Conservation (phyloP, 2,329 filamentous ascomycete species). For the Sclerotinia sclerotiorum region DNA sequence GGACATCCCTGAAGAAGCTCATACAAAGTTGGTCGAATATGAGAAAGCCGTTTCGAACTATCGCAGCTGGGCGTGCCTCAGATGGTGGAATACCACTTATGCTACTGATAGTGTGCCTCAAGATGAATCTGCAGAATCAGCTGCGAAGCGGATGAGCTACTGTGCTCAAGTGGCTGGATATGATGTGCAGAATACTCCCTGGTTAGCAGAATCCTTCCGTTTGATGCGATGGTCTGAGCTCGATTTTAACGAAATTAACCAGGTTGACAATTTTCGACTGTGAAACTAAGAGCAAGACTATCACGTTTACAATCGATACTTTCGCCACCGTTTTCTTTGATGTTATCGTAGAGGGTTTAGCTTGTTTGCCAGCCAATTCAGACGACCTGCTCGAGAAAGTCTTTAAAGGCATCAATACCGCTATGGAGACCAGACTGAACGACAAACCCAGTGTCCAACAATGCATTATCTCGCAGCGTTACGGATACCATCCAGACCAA, state of each 20-base stretch:
- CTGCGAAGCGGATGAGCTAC: not conserved
- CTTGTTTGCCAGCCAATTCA: not conserved
- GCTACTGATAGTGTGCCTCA: not conserved
- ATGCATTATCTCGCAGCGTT: not conserved
- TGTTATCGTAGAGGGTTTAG: not conserved
- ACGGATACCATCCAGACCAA: not conserved
- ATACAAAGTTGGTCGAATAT: not conserved
- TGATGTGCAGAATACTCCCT: not conserved
- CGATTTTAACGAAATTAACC: not conserved
- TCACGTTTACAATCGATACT: not conserved
- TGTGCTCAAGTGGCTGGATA: not conserved
- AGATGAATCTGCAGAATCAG: not conserved
- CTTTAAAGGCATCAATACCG: not conserved
- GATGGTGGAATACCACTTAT: slow-evolving; percentile 3
- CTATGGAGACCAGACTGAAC: not conserved
- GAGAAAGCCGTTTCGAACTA: not conserved
- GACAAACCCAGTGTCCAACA: not conserved
- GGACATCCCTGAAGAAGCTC: not conserved
- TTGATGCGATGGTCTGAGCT: not conserved
- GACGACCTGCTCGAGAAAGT: not conserved
- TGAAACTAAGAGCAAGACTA: not conserved
- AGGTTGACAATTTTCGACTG: not conserved
- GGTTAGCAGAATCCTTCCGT: not conserved
- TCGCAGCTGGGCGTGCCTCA: not conserved
- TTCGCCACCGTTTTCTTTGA: not conserved